These are phyloP conservation scores for Hippophae tibetana DNA, from an alignment of 306 rosid genomes.

Conservation along the genomic window DNA sequence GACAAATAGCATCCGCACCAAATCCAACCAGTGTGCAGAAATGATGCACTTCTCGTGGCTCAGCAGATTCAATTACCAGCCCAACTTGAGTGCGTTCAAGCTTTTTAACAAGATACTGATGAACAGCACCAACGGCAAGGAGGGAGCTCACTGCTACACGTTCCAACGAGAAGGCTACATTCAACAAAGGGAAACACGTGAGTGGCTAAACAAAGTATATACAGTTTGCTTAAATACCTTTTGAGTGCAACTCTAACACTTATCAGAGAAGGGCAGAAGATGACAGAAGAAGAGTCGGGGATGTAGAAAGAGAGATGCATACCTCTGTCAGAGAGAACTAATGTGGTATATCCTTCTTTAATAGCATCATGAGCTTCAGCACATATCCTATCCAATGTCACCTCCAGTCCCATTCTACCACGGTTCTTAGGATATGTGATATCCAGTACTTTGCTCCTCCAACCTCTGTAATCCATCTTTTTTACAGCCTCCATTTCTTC, in stretches of 20 bases:
- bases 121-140: conserved; percentile 92
- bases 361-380: conserved; percentile 77
- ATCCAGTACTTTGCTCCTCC: conserved; percentile 87
- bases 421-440: conserved; percentile 66
- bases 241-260: neutral
- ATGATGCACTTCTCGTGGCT: conserved; percentile 98
- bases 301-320: conserved; percentile 1
- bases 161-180: conserved; percentile 69
- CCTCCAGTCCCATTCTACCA: conserved; percentile 76
- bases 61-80: conserved; percentile 89
- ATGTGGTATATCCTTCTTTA: conserved; percentile 65
- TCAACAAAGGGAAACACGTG: neutral
- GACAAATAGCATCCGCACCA: conserved; percentile 94
- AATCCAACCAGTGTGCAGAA: conserved; percentile 94
- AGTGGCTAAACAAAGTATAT: neutral
- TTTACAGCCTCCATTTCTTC: conserved; percentile 81
- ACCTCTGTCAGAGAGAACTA: conserved; percentile 98
- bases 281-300: too few relatives aligned
- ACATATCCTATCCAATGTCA: conserved; percentile 79
- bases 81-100: conserved; percentile 94
- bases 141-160: conserved; percentile 91
- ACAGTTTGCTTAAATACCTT: neutral
- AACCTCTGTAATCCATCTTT: conserved; percentile 79
- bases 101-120: conserved; percentile 80
- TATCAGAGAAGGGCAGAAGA: too few relatives aligned